These are phyloP conservation scores for Maudiozyma barnettii DNA, from an alignment of 805 yeast species.

Conservation along the genomic window DNA sequence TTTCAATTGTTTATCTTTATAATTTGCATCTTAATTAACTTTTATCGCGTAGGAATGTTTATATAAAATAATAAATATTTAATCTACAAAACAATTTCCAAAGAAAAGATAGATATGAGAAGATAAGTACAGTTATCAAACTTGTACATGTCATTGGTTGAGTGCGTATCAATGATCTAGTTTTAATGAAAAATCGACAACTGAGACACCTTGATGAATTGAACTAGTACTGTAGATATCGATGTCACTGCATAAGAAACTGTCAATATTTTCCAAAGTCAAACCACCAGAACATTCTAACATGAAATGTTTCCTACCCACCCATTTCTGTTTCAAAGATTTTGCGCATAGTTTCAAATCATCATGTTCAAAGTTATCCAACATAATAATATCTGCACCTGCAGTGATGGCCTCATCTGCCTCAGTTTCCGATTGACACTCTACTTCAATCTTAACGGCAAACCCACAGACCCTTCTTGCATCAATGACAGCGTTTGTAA, in stretches of 20 bases:
- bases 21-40: no score
- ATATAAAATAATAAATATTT: no score
- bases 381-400: constrained; percentile 93
- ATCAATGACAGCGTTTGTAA: constrained; percentile 65
- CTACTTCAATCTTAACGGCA: constrained; percentile 85
- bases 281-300: constrained; percentile 92
- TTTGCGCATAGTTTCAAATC: constrained; percentile 57
- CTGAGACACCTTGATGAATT: constrained; percentile 83
- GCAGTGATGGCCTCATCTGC: constrained; percentile 90
- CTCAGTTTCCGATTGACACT: constrained; percentile 73
- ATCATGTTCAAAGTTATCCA: constrained; percentile 73
- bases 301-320: constrained; percentile 41
- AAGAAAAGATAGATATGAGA: no score
- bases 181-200: constrained; percentile 79
- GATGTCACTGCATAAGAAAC: constrained; percentile 64
- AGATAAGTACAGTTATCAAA: no score
- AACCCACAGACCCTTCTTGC: constrained; percentile 84
- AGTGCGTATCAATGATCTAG: constrained; percentile 1
- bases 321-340: constrained; percentile 50
- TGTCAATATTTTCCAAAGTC: constrained; percentile 52
- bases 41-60: no score
- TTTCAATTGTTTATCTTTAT: no score
- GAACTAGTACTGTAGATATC: constrained; percentile 88
- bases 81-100: no score
- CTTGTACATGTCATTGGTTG: background rate